These are phyloP conservation scores for Auricularia sp. DNA, from an alignment of 768 basidiomycete species.

Conservation along the genomic window DNA sequence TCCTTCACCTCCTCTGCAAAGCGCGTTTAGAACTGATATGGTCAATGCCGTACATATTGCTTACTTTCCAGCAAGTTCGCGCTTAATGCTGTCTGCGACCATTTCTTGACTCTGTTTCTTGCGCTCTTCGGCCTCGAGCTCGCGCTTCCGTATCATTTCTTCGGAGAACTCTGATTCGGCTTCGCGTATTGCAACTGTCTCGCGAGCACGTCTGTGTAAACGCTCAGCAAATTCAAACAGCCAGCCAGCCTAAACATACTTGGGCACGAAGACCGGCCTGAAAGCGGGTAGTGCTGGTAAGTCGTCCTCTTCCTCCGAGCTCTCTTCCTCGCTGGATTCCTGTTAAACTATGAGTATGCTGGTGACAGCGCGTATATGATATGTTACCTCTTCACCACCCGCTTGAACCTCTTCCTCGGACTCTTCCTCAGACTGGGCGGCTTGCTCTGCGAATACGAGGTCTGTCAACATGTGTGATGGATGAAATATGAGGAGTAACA, in stretches of 20 bases:
- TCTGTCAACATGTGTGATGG: slow-evolving; percentile 7
- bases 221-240: background rate
- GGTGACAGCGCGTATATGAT: slow-evolving; percentile 9
- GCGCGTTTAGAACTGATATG: too few relatives aligned
- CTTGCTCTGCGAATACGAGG: slow-evolving; percentile 26
- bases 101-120: slow-evolving; percentile 83
- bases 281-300: slow-evolving; percentile 67
- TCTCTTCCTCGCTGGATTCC: slow-evolving; percentile 71
- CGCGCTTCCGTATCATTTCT: slow-evolving; percentile 58
- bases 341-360: slow-evolving; percentile 25
- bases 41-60: slow-evolving; percentile 15
- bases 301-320: slow-evolving; percentile 66
- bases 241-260: slow-evolving; percentile 42
- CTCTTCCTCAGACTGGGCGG: slow-evolving; percentile 34
- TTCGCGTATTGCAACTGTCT: slow-evolving; percentile 62
- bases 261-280: slow-evolving; percentile 89
- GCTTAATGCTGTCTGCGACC: slow-evolving; percentile 86
- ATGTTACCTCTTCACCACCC: slow-evolving; percentile 22
- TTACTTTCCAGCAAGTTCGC: slow-evolving; percentile 87
- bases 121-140: slow-evolving; percentile 70
- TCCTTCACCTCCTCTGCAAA: slow-evolving; percentile 79
- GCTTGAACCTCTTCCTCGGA: slow-evolving; percentile 28
- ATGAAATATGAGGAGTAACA: slow-evolving; percentile 21
- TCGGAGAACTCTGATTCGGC: slow-evolving; percentile 63
- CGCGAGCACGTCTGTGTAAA: slow-evolving; percentile 54